Evolutionary conservation across 805 yeast genomes (phyloP), one percentile per base, ranked within the genome.

Genomic region (Metschnikowia koreensis): DNA sequence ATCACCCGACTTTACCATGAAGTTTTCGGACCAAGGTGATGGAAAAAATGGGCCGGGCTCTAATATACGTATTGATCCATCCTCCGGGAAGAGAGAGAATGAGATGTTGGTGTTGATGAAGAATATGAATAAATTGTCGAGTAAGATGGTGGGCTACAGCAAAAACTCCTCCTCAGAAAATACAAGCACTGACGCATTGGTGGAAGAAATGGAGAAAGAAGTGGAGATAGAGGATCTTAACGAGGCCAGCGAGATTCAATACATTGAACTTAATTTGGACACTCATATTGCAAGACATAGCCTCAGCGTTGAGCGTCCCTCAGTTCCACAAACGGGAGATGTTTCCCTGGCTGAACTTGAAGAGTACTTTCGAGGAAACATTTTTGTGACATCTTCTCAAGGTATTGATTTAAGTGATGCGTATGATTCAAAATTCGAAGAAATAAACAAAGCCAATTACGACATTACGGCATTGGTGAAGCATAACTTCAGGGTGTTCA

Each of bases 1-100:
- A 63, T 75, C 77, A 17, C 97, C 97, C 0, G 97, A 93, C 69
- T 74, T 89, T 49, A 93, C 97, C 7, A 93, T 93, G 98, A 77
- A 79, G 50, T 78, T 76, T 39, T 81, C 80, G 39, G 83, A 84
- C 43, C 53, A 52, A n/a, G 46, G 50, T 15, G 51, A 48, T 5
- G 51, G 48, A 7, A 51, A 47, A 26, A 26, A 40, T 13, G 45
- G 47, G 8, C 41, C 44, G 10, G 33, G 36, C 22, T 44, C 33
- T 10, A 41, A 12, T 29, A 41, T 29, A 38, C 53, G 50, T 40
- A 17, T 27, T 1, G 48, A 51, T 7, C 38, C 38, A 9, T 43
- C 50, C 6, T 47, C 51, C 7, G 61, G 57, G 26, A 57, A 48
- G 26, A 44, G 53, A 12, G 81, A 81, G 48, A 79, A 77, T 33